Evolutionary conservation across 2,329 filamentous ascomycete genomes (phyloP).

Genomic region (Uncinocarpus reesii): DNA sequence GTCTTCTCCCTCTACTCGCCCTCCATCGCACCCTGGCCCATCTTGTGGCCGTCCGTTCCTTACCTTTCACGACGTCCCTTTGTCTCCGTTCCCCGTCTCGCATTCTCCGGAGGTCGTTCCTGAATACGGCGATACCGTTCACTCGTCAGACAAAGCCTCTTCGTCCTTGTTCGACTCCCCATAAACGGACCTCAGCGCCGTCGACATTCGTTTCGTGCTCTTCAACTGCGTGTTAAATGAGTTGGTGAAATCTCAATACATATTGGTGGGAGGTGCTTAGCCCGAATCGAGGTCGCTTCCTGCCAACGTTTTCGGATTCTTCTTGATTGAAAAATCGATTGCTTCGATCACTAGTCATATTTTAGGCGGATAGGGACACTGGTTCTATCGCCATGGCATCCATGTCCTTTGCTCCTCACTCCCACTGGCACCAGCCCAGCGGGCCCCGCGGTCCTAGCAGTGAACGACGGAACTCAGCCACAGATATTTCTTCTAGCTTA

Average conservation of each 20-base stretch:
- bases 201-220: background rate
- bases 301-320: background rate
- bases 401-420: conserved; percentile 10
- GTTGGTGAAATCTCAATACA: background rate
- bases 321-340: background rate
- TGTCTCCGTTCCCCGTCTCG: background rate
- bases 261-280: conserved; percentile 3
- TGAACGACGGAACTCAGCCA: conserved; percentile 38
- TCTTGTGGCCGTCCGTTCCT: conserved; percentile 33
- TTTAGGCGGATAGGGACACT: conserved; percentile 11
- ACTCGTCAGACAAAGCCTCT: background rate
- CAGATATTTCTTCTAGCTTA: conserved; percentile 41
- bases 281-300: background rate
- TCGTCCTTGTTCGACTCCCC: background rate
- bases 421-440: conserved; percentile 33
- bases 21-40: conserved; percentile 20
- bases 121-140: conserved; percentile 1
- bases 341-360: conserved; percentile 3
- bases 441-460: conserved; percentile 42
- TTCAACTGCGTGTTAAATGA: conserved; percentile 1
- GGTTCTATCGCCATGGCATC: conserved; percentile 14
- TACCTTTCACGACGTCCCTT: conserved; percentile 18
- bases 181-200: background rate
- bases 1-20: conserved; percentile 13
- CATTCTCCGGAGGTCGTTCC: background rate